Evolutionary conservation across 202 grass and related monocot species (phyloP), one percentile per base, ranked within the genome.

Genomic region (Cymbopogon flexuosus): DNA sequence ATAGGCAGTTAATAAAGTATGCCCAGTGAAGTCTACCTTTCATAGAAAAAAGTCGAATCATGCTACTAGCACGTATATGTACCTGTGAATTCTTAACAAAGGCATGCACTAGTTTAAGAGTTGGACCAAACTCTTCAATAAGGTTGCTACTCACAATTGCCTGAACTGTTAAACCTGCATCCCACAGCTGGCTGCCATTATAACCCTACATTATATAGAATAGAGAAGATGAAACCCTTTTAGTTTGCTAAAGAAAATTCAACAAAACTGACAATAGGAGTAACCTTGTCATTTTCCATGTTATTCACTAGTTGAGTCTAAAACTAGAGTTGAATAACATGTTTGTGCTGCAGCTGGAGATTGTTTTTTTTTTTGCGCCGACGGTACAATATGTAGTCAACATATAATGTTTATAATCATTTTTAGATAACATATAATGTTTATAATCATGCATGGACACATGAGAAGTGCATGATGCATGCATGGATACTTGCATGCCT

Each of bases 141-240:
- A 93, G 83, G 75, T 80, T 65, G 75, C 82, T 97, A 59, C 89
- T 82, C 0, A 78, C 45, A 59, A 97, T 93, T 76, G 89, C 91
- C 82, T 93, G 91, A 91, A 90, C 85, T 62, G 89, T 73, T 19
- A 97, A 93, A 82, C 77, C 85, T 33, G 94, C 90, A 31, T 93
- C 94, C 91, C 94, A 93, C 8, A 92, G 67, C 51, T 97, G 94
- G 76, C 89, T 92, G 15, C 94, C 94, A 90, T 97, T 85, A 65
- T 97, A 93, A 40, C 87, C 89, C 87, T 91, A 76, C 37, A 79
- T 33, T 63, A 19, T 47, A 27, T 19, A 54, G 18, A 54, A 66
- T 45, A 73, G 15, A 36, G 6, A 54, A 7, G 16, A 54, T 19
- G 51, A 19, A 54, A 0, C 18, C 16, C 6, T 54, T 54, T 54